Conservation (phyloP, 352 stramenopile species). For the Phytophthora uliginosa region DNA sequence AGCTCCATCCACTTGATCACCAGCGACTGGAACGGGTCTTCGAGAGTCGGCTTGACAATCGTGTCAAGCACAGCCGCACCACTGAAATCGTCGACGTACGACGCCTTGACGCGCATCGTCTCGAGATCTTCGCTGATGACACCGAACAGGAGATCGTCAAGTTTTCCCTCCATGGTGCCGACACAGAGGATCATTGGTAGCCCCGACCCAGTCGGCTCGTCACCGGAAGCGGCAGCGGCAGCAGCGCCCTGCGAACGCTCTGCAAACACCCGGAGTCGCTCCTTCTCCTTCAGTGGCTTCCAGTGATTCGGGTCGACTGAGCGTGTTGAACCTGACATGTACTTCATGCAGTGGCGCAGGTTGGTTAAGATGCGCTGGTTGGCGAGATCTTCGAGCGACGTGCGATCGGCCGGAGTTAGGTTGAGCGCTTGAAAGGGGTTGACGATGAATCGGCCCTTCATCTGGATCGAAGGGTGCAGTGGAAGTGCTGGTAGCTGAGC, state of each 20-base stretch:
- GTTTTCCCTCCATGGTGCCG: slow-evolving; percentile 34
- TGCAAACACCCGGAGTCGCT: slow-evolving; percentile 37
- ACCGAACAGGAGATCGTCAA: slow-evolving; percentile 51
- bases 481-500: slow-evolving; percentile 2
- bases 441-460: slow-evolving; percentile 45
- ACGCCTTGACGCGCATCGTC: slow-evolving; percentile 47
- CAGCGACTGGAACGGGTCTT: slow-evolving; percentile 37
- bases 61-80: slow-evolving; percentile 32
- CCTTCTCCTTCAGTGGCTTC: slow-evolving; percentile 39
- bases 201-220: slow-evolving; percentile 20
- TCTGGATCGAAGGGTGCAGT: slow-evolving; percentile 3
- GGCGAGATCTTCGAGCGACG: slow-evolving; percentile 31
- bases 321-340: slow-evolving; percentile 33
- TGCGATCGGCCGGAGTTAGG: slow-evolving; percentile 23
- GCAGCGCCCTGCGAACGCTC: slow-evolving; percentile 18
- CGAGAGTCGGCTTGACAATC: slow-evolving; percentile 27
- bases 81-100: slow-evolving; percentile 43
- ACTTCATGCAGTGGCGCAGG: slow-evolving; percentile 28
- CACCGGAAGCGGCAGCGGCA: slow-evolving; percentile 3
- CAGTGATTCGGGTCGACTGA: slow-evolving; percentile 33
- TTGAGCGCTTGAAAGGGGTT: slow-evolving; percentile 43
- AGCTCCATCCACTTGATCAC: slow-evolving; percentile 49
- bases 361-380: slow-evolving; percentile 36
- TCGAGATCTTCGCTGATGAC: slow-evolving; percentile 44
- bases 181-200: slow-evolving; percentile 42